A percentile compares a stretch with the other conserved stretches of the same genome.
Conservation (phyloP, 441 rosid species). For the Melastoma candidum region DNA sequence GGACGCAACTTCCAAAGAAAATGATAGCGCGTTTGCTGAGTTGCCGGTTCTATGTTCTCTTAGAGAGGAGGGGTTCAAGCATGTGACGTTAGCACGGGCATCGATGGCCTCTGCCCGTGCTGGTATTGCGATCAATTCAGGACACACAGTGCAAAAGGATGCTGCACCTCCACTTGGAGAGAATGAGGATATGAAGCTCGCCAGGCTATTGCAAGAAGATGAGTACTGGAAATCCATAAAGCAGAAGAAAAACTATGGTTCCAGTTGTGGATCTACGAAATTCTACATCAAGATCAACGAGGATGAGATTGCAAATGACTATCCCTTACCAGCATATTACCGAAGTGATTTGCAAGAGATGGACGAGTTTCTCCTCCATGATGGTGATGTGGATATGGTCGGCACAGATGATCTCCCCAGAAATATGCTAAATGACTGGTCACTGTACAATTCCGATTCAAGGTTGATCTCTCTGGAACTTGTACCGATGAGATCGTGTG, state of each 20-base stretch:
- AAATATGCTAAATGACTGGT: conserved; percentile 67
- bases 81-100: conserved; percentile 19
- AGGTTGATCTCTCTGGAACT: conserved; percentile 76
- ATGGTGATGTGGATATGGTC: conserved; percentile 23
- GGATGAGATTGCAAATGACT: conserved; percentile 74
- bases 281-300: conserved; percentile 66
- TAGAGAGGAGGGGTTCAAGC: conserved; percentile 36
- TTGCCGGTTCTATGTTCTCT: conserved; percentile 54
- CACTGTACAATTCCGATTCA: conserved; percentile 65
- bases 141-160: conserved; percentile 12
- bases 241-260: conserved; percentile 32
- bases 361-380: conserved; percentile 48
- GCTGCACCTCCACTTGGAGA: conserved; percentile 26
- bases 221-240: conserved; percentile 48
- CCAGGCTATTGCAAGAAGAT: conserved; percentile 53
- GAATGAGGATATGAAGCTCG: conserved; percentile 45
- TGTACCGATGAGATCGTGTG: conserved; percentile 68
- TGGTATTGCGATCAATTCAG: conserved; percentile 28
- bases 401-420: conserved; percentile 46
- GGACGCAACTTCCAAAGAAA: conserved; percentile 53
- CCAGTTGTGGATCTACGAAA: conserved; percentile 34
- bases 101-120: conserved; percentile 22
- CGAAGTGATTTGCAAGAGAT: conserved; percentile 46
- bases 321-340: conserved; percentile 77
- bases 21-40: conserved; percentile 34